These are phyloP conservation scores for Apiotrichum sp. DNA, from an alignment of 1,284 basidiomycete genomes.

Conservation along the genomic window DNA sequence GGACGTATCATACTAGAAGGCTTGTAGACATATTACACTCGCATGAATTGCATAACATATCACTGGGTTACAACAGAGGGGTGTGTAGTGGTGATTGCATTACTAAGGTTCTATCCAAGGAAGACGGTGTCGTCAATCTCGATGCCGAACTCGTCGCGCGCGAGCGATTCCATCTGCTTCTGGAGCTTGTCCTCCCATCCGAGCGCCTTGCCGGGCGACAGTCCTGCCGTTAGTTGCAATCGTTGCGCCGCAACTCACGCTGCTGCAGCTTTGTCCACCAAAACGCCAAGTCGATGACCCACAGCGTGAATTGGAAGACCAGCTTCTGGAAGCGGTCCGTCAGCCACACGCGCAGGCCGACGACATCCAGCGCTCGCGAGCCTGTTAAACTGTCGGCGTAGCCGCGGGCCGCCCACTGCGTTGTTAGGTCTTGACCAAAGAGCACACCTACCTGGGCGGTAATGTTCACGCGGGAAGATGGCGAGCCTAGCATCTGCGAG, in stretches of 20 bases:
- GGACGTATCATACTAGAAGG: not conserved
- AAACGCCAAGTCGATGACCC: slow-evolving; percentile 49
- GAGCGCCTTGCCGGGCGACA: slow-evolving; percentile 27
- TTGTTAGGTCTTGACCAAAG: not conserved
- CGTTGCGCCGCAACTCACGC: slow-evolving; percentile 26
- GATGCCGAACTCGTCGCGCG: slow-evolving; percentile 50
- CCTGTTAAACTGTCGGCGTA: slow-evolving; percentile 53
- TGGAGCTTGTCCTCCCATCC: slow-evolving; percentile 45
- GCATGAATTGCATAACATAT: slow-evolving; percentile 2
- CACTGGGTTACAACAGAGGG: not conserved
- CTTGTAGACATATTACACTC: slow-evolving; percentile 6
- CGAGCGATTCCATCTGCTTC: slow-evolving; percentile 47
- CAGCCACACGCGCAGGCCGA: slow-evolving; percentile 44
- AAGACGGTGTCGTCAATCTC: slow-evolving; percentile 49
- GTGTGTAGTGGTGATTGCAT: no score
- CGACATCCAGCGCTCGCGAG: slow-evolving; percentile 45
- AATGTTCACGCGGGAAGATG: slow-evolving; percentile 79
- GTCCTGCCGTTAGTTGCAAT: not conserved
- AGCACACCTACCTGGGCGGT: slow-evolving; percentile 53
- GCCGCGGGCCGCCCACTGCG: slow-evolving; percentile 48
- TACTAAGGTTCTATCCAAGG: slow-evolving; percentile 29
- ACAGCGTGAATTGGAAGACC: slow-evolving; percentile 47
- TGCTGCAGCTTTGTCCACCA: slow-evolving; percentile 38
- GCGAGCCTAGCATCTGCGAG: slow-evolving; percentile 63
- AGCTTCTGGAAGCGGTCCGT: slow-evolving; percentile 40